Percentiles rank a stretch among this genome's conserved stretches.
These are phyloP conservation scores for Pythium graminicola DNA, from an alignment of 352 stramenopile genomes.

Conservation along the genomic window DNA sequence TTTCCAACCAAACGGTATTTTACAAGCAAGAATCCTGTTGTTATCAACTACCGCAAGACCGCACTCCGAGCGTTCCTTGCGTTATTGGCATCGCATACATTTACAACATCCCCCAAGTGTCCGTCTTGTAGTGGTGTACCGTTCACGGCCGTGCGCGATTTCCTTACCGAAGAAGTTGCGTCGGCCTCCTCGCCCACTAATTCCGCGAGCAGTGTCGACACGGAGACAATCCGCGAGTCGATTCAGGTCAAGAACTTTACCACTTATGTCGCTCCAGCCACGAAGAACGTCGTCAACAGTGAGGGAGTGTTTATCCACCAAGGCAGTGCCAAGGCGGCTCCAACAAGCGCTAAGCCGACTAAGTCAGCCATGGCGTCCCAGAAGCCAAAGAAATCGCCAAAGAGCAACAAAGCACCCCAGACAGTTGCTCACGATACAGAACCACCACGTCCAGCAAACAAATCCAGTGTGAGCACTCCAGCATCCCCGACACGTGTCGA, in stretches of 20 bases:
- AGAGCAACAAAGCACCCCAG: neutral
- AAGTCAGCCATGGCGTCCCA: neutral
- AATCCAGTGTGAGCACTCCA: neutral
- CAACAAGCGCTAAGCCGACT: neutral
- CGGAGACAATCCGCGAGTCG: constrained; percentile 5
- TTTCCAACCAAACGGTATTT: constrained; percentile 83
- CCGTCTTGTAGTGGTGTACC: constrained; percentile 65
- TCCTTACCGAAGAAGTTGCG: constrained; percentile 41
- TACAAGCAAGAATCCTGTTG: constrained; percentile 59
- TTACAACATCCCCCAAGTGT: constrained; percentile 72
- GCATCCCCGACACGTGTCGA: constrained; percentile 4
- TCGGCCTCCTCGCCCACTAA: neutral
- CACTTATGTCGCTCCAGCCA: constrained; percentile 42
- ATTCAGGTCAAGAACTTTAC: constrained; percentile 79
- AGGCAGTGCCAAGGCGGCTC: neutral
- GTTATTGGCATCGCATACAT: constrained; percentile 73
- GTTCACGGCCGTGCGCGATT: constrained; percentile 75
- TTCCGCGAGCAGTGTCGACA: constrained; percentile 2
- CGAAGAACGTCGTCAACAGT: constrained; percentile 48
- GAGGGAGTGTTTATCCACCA: constrained; percentile 49
- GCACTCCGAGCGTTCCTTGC: constrained; percentile 63
- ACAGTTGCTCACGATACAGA: neutral
- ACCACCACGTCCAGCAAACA: constrained; percentile 5
- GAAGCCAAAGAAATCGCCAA: neutral
- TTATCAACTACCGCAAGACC: constrained; percentile 80